Evolutionary conservation across 176 grass and related monocot genomes (phyloP).

Genomic region (Eragrostis curvula): DNA sequence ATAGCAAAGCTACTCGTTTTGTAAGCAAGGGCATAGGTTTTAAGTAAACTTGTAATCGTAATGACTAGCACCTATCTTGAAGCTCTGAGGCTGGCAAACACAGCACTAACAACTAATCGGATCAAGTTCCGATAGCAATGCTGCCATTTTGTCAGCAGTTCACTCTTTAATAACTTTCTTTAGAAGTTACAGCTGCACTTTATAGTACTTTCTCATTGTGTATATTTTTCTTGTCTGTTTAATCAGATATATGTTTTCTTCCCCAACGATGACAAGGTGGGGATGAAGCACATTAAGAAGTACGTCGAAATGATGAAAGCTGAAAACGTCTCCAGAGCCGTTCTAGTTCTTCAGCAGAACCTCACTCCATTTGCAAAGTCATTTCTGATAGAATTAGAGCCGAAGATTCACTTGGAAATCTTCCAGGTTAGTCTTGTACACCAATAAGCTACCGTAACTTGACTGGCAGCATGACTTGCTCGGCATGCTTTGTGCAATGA

Average conservation of each 20-base stretch:
- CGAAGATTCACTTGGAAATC: conserved; percentile 82
- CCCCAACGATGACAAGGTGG: conserved; percentile 94
- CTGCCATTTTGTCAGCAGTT: neutral
- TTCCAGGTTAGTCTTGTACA: conserved; percentile 65
- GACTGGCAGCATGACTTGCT: neutral
- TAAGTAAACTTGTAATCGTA: too few relatives aligned
- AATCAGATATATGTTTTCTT: conserved; percentile 97
- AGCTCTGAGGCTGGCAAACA: neutral
- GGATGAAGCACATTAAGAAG: conserved; percentile 98
- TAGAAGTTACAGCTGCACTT: neutral
- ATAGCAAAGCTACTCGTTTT: neutral
- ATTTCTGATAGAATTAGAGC: conserved; percentile 67
- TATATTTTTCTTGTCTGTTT: neutral
- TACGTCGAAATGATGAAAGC: conserved; percentile 88
- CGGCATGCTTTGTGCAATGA: neutral
- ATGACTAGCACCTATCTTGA: neutral
- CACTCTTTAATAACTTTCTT: neutral
- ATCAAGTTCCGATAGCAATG: neutral
- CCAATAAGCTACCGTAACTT: conserved; percentile 14
- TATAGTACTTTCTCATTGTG: neutral
- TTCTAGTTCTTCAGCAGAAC: conserved; percentile 82
- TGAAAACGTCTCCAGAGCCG: conserved; percentile 75
- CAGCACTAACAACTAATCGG: neutral
- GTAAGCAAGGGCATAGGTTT: neutral
- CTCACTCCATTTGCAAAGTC: conserved; percentile 92